Base-by-base conservation (phyloP, 2,329 filamentous ascomycete species). In the Diaporthe eres region DNA sequence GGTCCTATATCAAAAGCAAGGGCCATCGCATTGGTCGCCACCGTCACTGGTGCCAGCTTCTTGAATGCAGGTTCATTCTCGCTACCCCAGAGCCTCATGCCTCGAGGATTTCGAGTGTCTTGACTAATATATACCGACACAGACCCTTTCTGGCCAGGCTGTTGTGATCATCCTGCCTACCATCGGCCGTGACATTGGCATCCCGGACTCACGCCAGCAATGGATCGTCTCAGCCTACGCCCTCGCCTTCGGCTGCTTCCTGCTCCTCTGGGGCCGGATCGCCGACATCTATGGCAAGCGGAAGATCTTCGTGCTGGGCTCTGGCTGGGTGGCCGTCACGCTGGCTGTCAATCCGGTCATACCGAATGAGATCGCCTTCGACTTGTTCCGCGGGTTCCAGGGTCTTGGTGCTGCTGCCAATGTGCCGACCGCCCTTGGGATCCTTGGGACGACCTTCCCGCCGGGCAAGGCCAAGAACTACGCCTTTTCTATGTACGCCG, bases 391-490 rank as follows among this genome's bases (percentile, higher is more conserved):
- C 4, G 93, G 89, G 0, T 84, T 94, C 10, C 92, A 94, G 77
- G 93, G 93, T 1, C 81, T 94, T 71, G 92, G 92, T 2, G 91
- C 91, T 37, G 92, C 93, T 2, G 91, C 92, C 22, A 94, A 93
- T 80, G 91, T 94, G 0, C 92, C 93, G 0, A 94, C 92, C 0
- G 93, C 92, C 0, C 90, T 94, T 80, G 93, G 93, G 0, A 94
- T 94, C 53, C 82, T 94, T 3, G 92, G 92, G 0, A 89, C 90
- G 1, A 93, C 91, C 0, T 94, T 94, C 73, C 89, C 90, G 1
- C 92, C 92, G 0, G 91, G 92, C 0, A 92, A 90, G 77, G 90
- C 92, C 5, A 94, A 94, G 83, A 94, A 93, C 79, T 93, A 93
- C 80, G 92, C 92, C 1, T 94, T 94, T 78, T 90, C 90, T 51